phyloP scores from a whole-genome alignment of 2,329 filamentous ascomycete genomes.

The Stagonosporopsis cucurbitacearum region DNA sequence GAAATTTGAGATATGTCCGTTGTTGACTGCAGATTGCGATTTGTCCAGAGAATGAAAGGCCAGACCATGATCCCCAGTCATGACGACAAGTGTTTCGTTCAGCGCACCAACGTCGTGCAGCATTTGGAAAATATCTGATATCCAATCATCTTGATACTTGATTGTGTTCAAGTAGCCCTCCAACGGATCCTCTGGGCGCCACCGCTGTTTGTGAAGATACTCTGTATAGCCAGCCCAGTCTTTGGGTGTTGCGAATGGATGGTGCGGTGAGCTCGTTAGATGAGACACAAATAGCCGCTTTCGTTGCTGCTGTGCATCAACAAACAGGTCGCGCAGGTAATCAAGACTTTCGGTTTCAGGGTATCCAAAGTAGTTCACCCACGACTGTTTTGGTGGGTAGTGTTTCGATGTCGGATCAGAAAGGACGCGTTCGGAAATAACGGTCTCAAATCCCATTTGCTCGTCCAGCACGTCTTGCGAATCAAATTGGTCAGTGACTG shows the following conservation, averaged over 20 bases:
- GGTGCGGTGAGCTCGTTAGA: conserved; percentile 25
- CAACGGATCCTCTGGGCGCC: conserved; percentile 22
- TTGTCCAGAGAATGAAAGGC: conserved; percentile 25
- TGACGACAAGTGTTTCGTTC: conserved; percentile 23
- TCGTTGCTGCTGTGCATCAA: conserved; percentile 15
- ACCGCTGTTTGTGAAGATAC: conserved; percentile 21
- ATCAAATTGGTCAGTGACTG: conserved; percentile 26
- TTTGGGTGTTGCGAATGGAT: conserved; percentile 24
- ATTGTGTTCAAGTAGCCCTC: conserved; percentile 27
- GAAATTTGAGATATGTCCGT: conserved; percentile 26
- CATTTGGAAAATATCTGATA: conserved; percentile 27
- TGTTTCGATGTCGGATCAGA: conserved; percentile 22
- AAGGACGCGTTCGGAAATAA: conserved; percentile 20
- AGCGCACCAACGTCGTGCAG: conserved; percentile 22
- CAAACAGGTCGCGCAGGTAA: conserved; percentile 25
- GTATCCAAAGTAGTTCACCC: conserved; percentile 27
- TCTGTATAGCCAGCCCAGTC: conserved; percentile 16
- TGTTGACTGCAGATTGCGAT: conserved; percentile 23
- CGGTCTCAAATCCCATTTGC: conserved; percentile 24
- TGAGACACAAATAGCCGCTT: conserved; percentile 26
- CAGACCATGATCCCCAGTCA: conserved; percentile 27
- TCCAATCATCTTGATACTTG: conserved; percentile 26
- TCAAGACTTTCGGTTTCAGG: conserved; percentile 23
- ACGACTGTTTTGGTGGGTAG: conserved; percentile 24
- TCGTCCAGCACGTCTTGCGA: conserved; percentile 22